Evolutionary conservation across 148 eudicot genomes (phyloP).

Genomic region (Fagopyrum esculentum): DNA sequence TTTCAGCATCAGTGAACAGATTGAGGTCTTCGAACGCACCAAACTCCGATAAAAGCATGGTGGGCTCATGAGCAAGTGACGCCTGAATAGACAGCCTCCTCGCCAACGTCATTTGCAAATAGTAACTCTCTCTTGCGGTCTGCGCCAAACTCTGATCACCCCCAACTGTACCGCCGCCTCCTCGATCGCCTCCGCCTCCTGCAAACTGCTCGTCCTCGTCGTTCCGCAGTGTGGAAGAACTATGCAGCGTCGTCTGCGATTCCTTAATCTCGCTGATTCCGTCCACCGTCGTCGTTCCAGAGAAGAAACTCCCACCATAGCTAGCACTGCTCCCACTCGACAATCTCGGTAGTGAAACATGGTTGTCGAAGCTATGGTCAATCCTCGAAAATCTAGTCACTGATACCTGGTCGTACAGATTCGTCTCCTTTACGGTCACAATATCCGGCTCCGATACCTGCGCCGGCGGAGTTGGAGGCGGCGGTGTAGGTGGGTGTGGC

Average conservation of each 20-base stretch:
- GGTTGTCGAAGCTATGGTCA: constrained; percentile 22
- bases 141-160: constrained; percentile 26
- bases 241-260: constrained; percentile 22
- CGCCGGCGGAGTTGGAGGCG: background rate
- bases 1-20: constrained; percentile 43
- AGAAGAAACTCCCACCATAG: constrained; percentile 52
- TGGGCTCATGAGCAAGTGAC: constrained; percentile 33
- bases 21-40: constrained; percentile 21
- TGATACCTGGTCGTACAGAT: constrained; percentile 3
- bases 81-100: constrained; percentile 54
- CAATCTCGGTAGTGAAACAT: constrained; percentile 31
- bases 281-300: constrained; percentile 43
- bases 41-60: constrained; percentile 28
- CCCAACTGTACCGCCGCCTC: background rate
- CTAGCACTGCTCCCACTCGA: constrained; percentile 49
- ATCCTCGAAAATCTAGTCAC: constrained; percentile 9
- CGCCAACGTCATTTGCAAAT: constrained; percentile 56
- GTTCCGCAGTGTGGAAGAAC: constrained; percentile 12
- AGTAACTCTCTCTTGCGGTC: constrained; percentile 58
- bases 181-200: constrained; percentile 8
- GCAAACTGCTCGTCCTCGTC: constrained; percentile 21
- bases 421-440: constrained; percentile 15
- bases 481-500: background rate
- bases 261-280: constrained; percentile 34
- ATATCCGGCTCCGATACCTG: constrained; percentile 1